A percentile compares a stretch with the other conserved stretches of the same genome.
These are phyloP conservation scores for Penicillium mononematosum DNA, from an alignment of 495 filamentous ascomycete genomes.

Conservation along the genomic window DNA sequence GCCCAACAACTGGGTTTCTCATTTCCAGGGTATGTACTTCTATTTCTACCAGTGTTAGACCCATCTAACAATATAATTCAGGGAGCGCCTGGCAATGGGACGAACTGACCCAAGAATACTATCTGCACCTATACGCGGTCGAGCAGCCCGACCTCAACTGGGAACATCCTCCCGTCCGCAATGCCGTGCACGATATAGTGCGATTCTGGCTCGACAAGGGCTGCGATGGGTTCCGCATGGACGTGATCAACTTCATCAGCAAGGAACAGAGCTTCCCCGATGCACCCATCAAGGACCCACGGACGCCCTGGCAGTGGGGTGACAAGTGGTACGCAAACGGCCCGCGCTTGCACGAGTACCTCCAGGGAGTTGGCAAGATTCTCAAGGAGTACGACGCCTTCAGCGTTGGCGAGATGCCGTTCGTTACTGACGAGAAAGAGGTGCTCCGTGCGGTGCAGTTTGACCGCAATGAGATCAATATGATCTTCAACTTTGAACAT, in stretches of 20 bases:
- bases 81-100: constrained; percentile 67
- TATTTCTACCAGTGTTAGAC: neutral
- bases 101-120: constrained; percentile 64
- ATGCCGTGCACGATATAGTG: constrained; percentile 67
- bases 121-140: constrained; percentile 64
- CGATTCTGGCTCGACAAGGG: constrained; percentile 70
- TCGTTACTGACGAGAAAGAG: constrained; percentile 55
- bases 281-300: constrained; percentile 54
- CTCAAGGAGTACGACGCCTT: constrained; percentile 66
- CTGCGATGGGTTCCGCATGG: constrained; percentile 68
- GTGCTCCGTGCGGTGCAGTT: constrained; percentile 59
- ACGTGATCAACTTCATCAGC: constrained; percentile 65
- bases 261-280: constrained; percentile 62
- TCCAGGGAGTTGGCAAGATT: constrained; percentile 61
- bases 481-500: constrained; percentile 75
- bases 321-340: constrained; percentile 61
- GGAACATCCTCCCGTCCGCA: constrained; percentile 59
- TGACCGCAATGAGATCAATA: constrained; percentile 62
- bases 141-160: constrained; percentile 76
- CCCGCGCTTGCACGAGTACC: constrained; percentile 63
- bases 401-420: constrained; percentile 71
- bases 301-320: constrained; percentile 52
- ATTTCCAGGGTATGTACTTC: constrained; percentile 51
- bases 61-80: constrained; percentile 3
- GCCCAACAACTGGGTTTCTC: constrained; percentile 68